Evolutionary conservation across 768 basidiomycete species (phyloP).

Genomic region (Tulasnella sp.): DNA sequence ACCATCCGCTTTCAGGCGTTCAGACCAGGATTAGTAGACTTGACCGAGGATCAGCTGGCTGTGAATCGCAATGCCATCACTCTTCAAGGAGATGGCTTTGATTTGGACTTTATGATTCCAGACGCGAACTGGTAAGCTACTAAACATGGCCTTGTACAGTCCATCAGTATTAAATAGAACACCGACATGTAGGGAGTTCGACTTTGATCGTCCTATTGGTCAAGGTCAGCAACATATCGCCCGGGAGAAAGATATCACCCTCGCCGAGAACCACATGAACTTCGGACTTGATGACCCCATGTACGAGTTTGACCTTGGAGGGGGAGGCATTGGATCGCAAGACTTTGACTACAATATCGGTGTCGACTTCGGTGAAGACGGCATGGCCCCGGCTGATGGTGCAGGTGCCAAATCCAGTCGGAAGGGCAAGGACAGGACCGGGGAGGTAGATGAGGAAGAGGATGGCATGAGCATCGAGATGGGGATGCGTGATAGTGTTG

Average conservation of each 20-base stretch:
- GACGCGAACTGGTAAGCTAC: conserved; percentile 63
- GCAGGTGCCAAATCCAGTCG: conserved; percentile 24
- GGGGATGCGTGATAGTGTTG: conserved; percentile 49
- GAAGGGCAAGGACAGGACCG: conserved; percentile 8
- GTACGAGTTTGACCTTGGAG: conserved; percentile 69
- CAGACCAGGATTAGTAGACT: conserved; percentile 87
- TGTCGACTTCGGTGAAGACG: conserved; percentile 58
- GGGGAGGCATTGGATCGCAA: conserved; percentile 78
- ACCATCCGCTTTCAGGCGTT: conserved; percentile 52
- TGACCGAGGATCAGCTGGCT: conserved; percentile 87
- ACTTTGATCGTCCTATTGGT: conserved; percentile 56
- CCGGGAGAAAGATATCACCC: conserved; percentile 78
- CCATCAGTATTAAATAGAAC: background rate
- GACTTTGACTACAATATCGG: conserved; percentile 72
- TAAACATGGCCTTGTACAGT: background rate
- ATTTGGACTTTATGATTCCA: conserved; percentile 50
- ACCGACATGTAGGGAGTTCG: conserved; percentile 51
- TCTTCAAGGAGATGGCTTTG: conserved; percentile 50
- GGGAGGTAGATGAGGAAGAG: conserved; percentile 35
- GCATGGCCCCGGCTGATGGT: conserved; percentile 23
- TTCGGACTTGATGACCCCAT: conserved; percentile 47
- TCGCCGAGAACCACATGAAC: conserved; percentile 54
- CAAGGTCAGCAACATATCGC: conserved; percentile 69
- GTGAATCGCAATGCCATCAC: conserved; percentile 86
- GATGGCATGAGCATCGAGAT: conserved; percentile 57